Evolutionary conservation across 208 protist species (phyloP).

Genomic region (Angomonas ambiguus): DNA sequence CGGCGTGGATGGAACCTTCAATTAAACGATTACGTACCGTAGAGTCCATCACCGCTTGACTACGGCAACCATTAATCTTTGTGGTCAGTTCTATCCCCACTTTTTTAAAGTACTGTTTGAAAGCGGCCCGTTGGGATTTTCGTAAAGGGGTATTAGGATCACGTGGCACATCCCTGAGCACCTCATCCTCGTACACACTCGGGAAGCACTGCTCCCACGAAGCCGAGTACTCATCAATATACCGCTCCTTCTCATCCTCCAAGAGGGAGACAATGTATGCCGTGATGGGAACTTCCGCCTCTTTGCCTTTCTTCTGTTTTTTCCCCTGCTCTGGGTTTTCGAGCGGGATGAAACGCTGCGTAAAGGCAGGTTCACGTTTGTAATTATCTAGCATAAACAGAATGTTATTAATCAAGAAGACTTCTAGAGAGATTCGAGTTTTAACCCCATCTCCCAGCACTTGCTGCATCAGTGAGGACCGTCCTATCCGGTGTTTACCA

Average conservation of each 20-base stretch:
- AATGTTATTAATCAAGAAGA: conserved; percentile 84
- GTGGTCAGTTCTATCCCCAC: conserved; percentile 27
- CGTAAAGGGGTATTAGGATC: conserved; percentile 25
- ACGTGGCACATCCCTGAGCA: conserved; percentile 34
- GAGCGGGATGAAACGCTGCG: conserved; percentile 19
- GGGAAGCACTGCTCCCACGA: conserved; percentile 77
- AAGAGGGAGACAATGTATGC: conserved; percentile 29
- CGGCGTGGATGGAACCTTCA: conserved; percentile 38
- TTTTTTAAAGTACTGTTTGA: conserved; percentile 65
- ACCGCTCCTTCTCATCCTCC: conserved; percentile 40
- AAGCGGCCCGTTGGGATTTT: conserved; percentile 64
- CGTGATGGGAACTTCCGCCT: background rate
- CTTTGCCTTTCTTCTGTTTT: background rate
- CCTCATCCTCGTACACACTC: conserved; percentile 19
- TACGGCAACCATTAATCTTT: conserved; percentile 51
- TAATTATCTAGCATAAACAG: conserved; percentile 71
- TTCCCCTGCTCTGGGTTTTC: background rate
- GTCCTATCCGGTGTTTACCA: conserved; percentile 16
- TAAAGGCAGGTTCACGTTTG: conserved; percentile 61
- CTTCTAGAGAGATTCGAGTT: conserved; percentile 30
- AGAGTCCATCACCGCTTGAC: conserved; percentile 51
- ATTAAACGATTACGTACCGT: conserved; percentile 49
- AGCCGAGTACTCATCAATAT: conserved; percentile 57
- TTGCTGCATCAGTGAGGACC: conserved; percentile 9
- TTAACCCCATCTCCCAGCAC: conserved; percentile 12